Evolutionary conservation across 2,329 filamentous ascomycete species (phyloP).

Genomic region (Colletotrichum navitas): DNA sequence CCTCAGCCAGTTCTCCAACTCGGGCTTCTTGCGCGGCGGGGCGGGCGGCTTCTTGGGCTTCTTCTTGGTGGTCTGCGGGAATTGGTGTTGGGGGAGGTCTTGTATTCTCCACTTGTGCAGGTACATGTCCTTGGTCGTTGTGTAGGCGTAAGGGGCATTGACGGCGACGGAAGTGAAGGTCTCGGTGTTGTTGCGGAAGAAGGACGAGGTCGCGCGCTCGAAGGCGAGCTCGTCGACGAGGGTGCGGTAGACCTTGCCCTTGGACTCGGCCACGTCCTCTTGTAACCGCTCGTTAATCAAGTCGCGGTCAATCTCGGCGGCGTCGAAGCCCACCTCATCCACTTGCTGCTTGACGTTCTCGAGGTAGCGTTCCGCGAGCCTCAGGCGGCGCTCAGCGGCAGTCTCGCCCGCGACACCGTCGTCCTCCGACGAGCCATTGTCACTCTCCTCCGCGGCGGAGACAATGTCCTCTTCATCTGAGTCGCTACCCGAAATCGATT

Average conservation of each 20-base stretch:
- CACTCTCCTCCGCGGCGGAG: constrained; percentile 60
- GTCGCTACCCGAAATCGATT: constrained; percentile 91
- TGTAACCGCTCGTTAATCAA: constrained; percentile 90
- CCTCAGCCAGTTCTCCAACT: constrained; percentile 72
- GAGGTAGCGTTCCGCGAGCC: constrained; percentile 91
- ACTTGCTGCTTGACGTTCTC: constrained; percentile 89
- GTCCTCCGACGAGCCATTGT: constrained; percentile 70
- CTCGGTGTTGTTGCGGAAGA: constrained; percentile 84
- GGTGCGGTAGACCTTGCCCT: constrained; percentile 88
- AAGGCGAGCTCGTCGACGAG: constrained; percentile 82
- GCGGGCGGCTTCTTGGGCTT: constrained; percentile 69
- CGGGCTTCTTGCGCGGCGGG: constrained; percentile 71
- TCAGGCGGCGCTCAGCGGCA: constrained; percentile 85
- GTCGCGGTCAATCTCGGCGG: constrained; percentile 92
- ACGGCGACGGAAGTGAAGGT: constrained; percentile 84
- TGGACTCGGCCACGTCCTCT: constrained; percentile 92
- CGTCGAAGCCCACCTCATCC: constrained; percentile 90
- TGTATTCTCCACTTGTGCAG: constrained; percentile 93
- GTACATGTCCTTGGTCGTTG: constrained; percentile 85
- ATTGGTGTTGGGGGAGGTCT: constrained; percentile 71
- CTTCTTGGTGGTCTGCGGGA: constrained; percentile 67
- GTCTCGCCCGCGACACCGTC: constrained; percentile 78
- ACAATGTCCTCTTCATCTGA: constrained; percentile 69
- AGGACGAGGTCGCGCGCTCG: constrained; percentile 72
- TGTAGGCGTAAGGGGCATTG: constrained; percentile 86